Percentiles rank a stretch among this genome's conserved stretches.
Evolutionary conservation across 495 filamentous ascomycete genomes (phyloP).

Genomic region (Haplographium delicatum): DNA sequence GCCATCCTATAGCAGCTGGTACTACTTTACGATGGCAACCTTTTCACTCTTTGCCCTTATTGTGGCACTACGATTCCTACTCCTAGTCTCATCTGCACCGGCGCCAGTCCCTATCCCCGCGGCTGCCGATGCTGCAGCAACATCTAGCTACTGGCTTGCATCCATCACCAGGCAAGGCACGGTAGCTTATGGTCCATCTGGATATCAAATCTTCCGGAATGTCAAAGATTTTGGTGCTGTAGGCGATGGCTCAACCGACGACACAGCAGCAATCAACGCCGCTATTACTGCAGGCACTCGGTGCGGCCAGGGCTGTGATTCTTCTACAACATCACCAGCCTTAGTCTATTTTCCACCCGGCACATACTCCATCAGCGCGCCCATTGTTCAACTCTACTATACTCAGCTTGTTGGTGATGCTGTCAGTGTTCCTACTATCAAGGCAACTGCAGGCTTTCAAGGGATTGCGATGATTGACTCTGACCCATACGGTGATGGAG

Average conservation of each 20-base stretch:
- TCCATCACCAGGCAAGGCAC: constrained; percentile 65
- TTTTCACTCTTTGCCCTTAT: constrained; percentile 24
- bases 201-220: constrained; percentile 79
- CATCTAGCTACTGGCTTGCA: constrained; percentile 65
- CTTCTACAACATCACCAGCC: constrained; percentile 60
- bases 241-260: constrained; percentile 58
- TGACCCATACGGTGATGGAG: constrained; percentile 67
- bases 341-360: constrained; percentile 58
- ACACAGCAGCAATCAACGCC: constrained; percentile 78
- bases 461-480: constrained; percentile 91
- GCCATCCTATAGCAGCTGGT: constrained; percentile 25
- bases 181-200: constrained; percentile 53
- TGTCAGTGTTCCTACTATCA: constrained; percentile 64
- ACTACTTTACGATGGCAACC: constrained; percentile 26
- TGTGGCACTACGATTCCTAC: constrained; percentile 21
- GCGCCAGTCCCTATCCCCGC: constrained; percentile 26
- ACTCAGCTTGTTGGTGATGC: constrained; percentile 45
- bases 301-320: constrained; percentile 74
- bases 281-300: constrained; percentile 74
- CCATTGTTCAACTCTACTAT: constrained; percentile 61
- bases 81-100: constrained; percentile 19
- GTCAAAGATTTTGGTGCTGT: constrained; percentile 79
- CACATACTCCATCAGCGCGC: constrained; percentile 53
- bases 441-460: constrained; percentile 63
- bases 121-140: constrained; percentile 9